phyloP scores from a whole-genome alignment of 2,329 filamentous ascomycete species.

The Byssoonygena ceratinophila region DNA sequence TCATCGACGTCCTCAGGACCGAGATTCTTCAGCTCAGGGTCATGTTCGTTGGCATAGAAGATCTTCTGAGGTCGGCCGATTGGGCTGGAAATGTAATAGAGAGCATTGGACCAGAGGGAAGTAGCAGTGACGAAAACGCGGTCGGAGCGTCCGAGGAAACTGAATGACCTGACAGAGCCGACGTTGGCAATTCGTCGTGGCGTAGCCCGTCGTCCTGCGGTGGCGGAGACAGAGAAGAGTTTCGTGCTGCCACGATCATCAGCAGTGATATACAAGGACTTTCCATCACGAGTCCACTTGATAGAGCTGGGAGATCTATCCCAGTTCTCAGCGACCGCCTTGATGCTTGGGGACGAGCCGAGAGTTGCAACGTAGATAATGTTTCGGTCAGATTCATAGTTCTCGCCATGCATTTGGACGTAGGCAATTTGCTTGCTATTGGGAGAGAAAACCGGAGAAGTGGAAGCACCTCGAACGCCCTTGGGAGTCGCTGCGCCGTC shows the following conservation, averaged over 20 bases:
- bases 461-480: slow-evolving; percentile 47
- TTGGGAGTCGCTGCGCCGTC: slow-evolving; percentile 34
- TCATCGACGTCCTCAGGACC: slow-evolving; percentile 29
- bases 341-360: slow-evolving; percentile 29
- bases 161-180: slow-evolving; percentile 25
- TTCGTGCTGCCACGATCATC: slow-evolving; percentile 54
- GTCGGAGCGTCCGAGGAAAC: slow-evolving; percentile 23
- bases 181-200: slow-evolving; percentile 31
- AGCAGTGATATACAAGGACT: slow-evolving; percentile 59
- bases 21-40: slow-evolving; percentile 30
- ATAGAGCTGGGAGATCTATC: slow-evolving; percentile 44
- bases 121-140: slow-evolving; percentile 27
- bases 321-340: slow-evolving; percentile 35
- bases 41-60: slow-evolving; percentile 32
- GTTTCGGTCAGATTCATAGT: slow-evolving; percentile 70
- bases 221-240: slow-evolving; percentile 28
- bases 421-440: slow-evolving; percentile 63
- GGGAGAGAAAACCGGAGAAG: slow-evolving; percentile 63
- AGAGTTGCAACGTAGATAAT: slow-evolving; percentile 36
- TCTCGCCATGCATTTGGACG: slow-evolving; percentile 61
- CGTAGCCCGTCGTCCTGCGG: slow-evolving; percentile 26
- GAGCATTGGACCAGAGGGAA: slow-evolving; percentile 30
- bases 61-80: slow-evolving; percentile 23
- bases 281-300: slow-evolving; percentile 44
- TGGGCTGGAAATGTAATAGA: slow-evolving; percentile 27